Evolutionary conservation across 1,139 yeast species (phyloP), one percentile per base, ranked within the genome.

Genomic region (Saccharomycopsis hybrid): DNA sequence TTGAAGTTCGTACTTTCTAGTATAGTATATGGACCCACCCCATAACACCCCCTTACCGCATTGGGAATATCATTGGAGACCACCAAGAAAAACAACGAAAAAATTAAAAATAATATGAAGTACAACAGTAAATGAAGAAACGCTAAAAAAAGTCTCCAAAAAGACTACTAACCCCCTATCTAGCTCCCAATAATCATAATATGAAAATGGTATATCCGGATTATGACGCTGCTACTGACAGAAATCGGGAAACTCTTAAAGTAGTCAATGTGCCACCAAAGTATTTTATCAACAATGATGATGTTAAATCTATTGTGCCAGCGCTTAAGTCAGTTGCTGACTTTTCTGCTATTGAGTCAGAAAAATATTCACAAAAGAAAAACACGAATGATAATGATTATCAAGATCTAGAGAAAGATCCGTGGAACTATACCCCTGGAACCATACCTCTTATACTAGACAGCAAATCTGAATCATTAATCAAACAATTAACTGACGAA

Each of bases 291-390:
- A 44, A 38, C n/a, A 29, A 46, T 18, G 40, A 48, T 35, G 45
- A 44, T 35, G 42, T 51, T 9, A 25, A 42, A 13, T 46, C 52
- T 3, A 44, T 48, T 29, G 44, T 46, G n/a, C 54, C 54, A 5
- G 33, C 18, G 8, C 9, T 51, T 5, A 45, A 37, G 33, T 38
- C 36, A 7, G 29, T 50, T 13, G 38, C 13, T 5, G 49, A 41
- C 9, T 11, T 43, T 13, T 5, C 24, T 9, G n/a, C n/a, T n/a
- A n/a, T n/a, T n/a, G n/a, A n/a, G n/a, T n/a, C n/a, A n/a, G n/a
- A n/a, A n/a, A n/a, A n/a, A n/a, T n/a, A n/a, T n/a, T 7, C 36
- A 4, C 29, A 11, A 11, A 13, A 9, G 24, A 42, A 30, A 5
- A 18, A 8, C 8, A 42, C 29, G 2, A 18, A 5, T 2, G 40